Percentiles rank a stretch among this genome's conserved stretches.
These are phyloP conservation scores for Trapa incisa DNA, from an alignment of 345 rosid genomes.

Conservation along the genomic window DNA sequence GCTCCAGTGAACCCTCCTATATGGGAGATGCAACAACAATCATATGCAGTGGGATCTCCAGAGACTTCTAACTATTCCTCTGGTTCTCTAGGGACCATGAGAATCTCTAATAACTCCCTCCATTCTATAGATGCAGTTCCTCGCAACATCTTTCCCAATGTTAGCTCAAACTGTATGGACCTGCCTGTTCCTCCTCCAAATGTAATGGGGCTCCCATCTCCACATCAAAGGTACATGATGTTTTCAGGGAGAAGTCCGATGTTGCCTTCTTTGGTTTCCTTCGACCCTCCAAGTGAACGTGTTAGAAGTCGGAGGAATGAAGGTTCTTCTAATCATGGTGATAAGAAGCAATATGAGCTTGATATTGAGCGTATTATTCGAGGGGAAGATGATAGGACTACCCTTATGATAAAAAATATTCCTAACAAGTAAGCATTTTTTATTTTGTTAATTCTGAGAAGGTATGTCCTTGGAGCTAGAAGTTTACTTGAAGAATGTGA, in stretches of 20 bases:
- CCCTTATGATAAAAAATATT: conserved; percentile 93
- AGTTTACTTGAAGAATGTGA: background rate
- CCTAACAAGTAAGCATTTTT: conserved; percentile 69
- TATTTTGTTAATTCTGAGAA: background rate
- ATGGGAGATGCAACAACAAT: conserved; percentile 63
- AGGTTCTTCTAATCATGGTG: conserved; percentile 48
- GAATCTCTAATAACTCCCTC: conserved; percentile 17
- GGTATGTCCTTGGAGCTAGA: background rate
- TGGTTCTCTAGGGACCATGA: conserved; percentile 25
- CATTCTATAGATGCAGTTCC: conserved; percentile 22
- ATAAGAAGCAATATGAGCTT: conserved; percentile 78
- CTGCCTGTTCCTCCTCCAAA: conserved; percentile 22
- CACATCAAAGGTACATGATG: conserved; percentile 58
- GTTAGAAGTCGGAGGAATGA: conserved; percentile 76
- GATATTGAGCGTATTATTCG: conserved; percentile 61
- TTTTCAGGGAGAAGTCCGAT: conserved; percentile 60
- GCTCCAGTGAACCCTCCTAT: conserved; percentile 62
- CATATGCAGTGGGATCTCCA: conserved; percentile 64
- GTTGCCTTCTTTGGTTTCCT: conserved; percentile 45
- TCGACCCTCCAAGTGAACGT: conserved; percentile 65
- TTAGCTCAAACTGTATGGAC: conserved; percentile 46
- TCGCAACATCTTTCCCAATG: conserved; percentile 25
- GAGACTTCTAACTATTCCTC: conserved; percentile 24
- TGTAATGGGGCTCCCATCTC: conserved; percentile 49
- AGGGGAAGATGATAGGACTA: conserved; percentile 78